Evolutionary conservation across 2,329 filamentous ascomycete genomes (phyloP).

Genomic region (Chaetoscypha palmicola): DNA sequence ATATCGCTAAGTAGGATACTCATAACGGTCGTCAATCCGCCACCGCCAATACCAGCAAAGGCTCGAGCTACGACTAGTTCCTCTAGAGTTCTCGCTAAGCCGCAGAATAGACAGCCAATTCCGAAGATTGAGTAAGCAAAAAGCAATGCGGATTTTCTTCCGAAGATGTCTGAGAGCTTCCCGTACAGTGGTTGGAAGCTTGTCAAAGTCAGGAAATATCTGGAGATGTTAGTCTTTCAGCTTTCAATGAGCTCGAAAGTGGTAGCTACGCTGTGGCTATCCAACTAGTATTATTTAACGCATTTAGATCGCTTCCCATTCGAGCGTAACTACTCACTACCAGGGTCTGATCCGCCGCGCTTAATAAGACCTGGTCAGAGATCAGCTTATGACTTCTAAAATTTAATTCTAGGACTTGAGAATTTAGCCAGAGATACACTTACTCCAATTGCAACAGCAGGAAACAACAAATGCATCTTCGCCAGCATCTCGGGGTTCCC

Average conservation of each 20-base stretch:
- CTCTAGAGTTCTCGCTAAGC: slow-evolving; percentile 54
- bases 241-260: no score
- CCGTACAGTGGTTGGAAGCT: slow-evolving; percentile 71
- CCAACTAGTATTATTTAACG: slow-evolving; percentile 69
- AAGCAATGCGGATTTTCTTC: slow-evolving; percentile 58
- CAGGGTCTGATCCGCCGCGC: slow-evolving; percentile 69
- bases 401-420: background rate
- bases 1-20: slow-evolving; percentile 66
- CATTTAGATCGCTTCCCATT: slow-evolving; percentile 69
- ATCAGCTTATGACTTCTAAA: background rate
- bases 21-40: slow-evolving; percentile 64
- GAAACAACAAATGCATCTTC: slow-evolving; percentile 50
- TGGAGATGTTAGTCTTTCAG: background rate
- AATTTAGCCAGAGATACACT: slow-evolving; percentile 19
- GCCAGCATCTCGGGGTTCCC: slow-evolving; percentile 28
- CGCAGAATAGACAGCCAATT: slow-evolving; percentile 56
- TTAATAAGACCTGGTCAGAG: slow-evolving; percentile 54
- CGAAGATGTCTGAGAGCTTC: slow-evolving; percentile 64
- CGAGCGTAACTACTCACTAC: slow-evolving; percentile 71
- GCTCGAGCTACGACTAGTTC: slow-evolving; percentile 58
- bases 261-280: slow-evolving; percentile 49
- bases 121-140: slow-evolving; percentile 60
- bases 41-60: slow-evolving; percentile 53
- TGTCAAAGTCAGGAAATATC: slow-evolving; percentile 67
- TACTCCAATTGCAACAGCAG: slow-evolving; percentile 56